These are phyloP conservation scores for Hansfordia pulvinata DNA, from an alignment of 2,329 filamentous ascomycete species.

Conservation along the genomic window DNA sequence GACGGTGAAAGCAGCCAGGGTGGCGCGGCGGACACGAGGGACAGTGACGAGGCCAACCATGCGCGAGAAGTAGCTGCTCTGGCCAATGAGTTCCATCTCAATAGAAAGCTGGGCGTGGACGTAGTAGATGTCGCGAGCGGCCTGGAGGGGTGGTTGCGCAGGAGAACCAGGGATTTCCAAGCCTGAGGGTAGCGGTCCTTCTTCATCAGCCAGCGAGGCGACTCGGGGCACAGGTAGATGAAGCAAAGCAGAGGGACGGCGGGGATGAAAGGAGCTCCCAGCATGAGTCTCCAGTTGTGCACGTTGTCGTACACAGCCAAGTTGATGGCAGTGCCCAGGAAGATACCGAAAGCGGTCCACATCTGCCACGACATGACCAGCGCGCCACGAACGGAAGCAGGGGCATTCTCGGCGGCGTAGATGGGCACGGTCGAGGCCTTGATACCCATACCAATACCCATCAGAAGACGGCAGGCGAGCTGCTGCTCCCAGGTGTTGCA, in stretches of 20 bases:
- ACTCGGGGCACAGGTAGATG: conserved; percentile 55
- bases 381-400: conserved; percentile 56
- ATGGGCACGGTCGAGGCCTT: conserved; percentile 63
- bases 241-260: conserved; percentile 41
- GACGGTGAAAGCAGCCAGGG: conserved; percentile 61
- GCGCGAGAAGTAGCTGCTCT: conserved; percentile 45
- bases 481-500: conserved; percentile 60
- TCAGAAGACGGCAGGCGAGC: conserved; percentile 54
- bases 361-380: conserved; percentile 77
- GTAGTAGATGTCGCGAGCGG: conserved; percentile 47
- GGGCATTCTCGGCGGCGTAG: conserved; percentile 62
- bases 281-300: conserved; percentile 24
- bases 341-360: conserved; percentile 48
- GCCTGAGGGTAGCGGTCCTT: conserved; percentile 49
- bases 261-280: conserved; percentile 44
- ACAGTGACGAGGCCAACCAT: conserved; percentile 56
- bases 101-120: conserved; percentile 51
- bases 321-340: conserved; percentile 48
- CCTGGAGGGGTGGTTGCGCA: conserved; percentile 43
- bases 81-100: conserved; percentile 34
- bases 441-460: conserved; percentile 67
- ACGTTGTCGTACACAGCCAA: conserved; percentile 27
- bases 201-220: conserved; percentile 53
- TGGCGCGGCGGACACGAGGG: conserved; percentile 57
- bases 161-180: conserved; percentile 35